Evolutionary conservation across 306 rosid species (phyloP), one percentile per base, ranked within the genome.

Genomic region (Quercus rubra): DNA sequence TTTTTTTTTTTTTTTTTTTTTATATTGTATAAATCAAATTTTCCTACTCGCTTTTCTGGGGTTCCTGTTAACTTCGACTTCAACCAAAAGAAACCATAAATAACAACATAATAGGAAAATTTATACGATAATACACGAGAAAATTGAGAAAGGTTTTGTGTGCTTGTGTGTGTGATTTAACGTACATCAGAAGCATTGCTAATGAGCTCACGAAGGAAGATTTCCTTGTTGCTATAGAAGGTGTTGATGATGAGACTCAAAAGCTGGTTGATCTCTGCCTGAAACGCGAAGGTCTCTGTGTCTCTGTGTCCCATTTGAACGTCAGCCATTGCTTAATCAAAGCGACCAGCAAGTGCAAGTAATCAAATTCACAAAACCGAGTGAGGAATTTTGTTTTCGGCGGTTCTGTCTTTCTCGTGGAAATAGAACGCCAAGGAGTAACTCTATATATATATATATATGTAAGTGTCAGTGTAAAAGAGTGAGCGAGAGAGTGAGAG

Each of bases 161-260:
- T 10, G 17, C 11, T 10, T 58, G 30, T 1, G 17, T 3, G 67
- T 4, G 6, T 4, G 31, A 8, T 46, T 3, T 46, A 1, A 55
- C 71, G 3, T 80, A 80, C 83, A 73, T 84, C 63, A 23, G 84
- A 84, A 67, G 84, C 61, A 38, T 76, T 84, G 81, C 77, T 84
- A 33, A 84, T 80, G 69, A 84, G 82, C 68, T 80, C 84, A 6
- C 84, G 74, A 19, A 84, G 87, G 76, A 84, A 80, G 41, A 84
- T 80, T 78, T 85, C 73, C 61, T 74, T 85, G 75, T 85, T 85
- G 73, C 68, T 85, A 69, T 77, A 78, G 57, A 81, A 77, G 17
- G 85, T 78, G 80, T 85, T 85, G 80, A 85, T 85, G 77, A 81
- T 81, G 56, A 85, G 55, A 56, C 88, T 81, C 57, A 85, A 66